A percentile compares a stretch with the other conserved stretches of the same genome.
phyloP scores from a whole-genome alignment of 805 yeast species.

The Kluyveromyces siamensis region DNA sequence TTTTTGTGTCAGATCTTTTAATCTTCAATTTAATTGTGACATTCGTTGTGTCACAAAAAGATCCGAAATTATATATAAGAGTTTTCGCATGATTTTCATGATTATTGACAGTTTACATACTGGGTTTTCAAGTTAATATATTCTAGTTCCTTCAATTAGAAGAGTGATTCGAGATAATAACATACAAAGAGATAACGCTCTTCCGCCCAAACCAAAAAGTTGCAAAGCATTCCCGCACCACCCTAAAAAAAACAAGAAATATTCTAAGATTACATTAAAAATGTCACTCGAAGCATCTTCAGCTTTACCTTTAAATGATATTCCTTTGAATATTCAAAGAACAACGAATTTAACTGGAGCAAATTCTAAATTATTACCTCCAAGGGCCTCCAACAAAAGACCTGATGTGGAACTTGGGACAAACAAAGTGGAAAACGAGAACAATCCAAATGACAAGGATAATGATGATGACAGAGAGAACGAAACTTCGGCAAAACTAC shows the following conservation, averaged over 20 bases:
- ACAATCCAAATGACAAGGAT: neutral
- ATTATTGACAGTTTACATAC: neutral
- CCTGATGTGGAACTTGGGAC: neutral
- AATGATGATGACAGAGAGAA: neutral
- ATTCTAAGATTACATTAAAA: neutral
- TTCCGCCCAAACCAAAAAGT: neutral
- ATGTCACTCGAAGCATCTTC: conserved; percentile 1
- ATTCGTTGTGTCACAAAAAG: neutral
- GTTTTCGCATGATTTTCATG: neutral
- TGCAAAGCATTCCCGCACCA: too few relatives aligned
- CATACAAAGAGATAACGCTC: neutral
- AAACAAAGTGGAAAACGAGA: neutral
- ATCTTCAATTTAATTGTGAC: neutral
- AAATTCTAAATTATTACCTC: neutral
- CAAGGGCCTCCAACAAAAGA: neutral
- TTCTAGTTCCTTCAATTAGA: neutral
- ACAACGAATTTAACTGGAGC: conserved; percentile 3
- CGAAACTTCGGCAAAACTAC: neutral
- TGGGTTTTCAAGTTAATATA: neutral
- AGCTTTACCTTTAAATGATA: conserved; percentile 5
- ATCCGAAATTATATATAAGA: neutral
- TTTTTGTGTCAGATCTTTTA: neutral
- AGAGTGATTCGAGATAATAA: neutral
- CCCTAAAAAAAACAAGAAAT: too few relatives aligned
- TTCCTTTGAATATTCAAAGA: conserved; percentile 11